These are phyloP conservation scores for Alisma plantagoaquatica DNA, from an alignment of 106 monocot genomes.

Conservation along the genomic window DNA sequence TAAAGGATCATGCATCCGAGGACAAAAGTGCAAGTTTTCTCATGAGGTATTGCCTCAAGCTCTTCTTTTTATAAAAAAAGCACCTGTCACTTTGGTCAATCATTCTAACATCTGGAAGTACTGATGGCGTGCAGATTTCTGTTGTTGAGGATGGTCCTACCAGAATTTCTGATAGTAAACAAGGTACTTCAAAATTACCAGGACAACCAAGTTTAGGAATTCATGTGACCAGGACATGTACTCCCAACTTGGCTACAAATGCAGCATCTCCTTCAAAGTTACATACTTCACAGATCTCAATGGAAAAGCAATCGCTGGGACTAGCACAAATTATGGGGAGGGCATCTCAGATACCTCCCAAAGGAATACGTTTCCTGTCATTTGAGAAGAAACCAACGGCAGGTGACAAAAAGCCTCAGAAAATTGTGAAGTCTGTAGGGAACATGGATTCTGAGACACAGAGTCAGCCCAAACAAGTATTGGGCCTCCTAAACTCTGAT, in stretches of 20 bases:
- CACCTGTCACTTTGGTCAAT: not conserved
- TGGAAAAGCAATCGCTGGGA: not conserved
- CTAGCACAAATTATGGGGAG: slow-evolving; percentile 2
- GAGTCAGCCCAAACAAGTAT: not conserved
- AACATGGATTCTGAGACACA: too few relatives aligned
- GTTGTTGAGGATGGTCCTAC: slow-evolving; percentile 19
- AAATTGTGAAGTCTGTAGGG: too few relatives aligned
- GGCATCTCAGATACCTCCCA: slow-evolving; percentile 28
- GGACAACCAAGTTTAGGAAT: slow-evolving; percentile 13
- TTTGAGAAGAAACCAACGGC: slow-evolving; percentile 31
- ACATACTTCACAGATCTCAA: not conserved
- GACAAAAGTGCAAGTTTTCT: slow-evolving; percentile 78
- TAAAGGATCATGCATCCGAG: slow-evolving; percentile 60
- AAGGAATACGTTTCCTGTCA: slow-evolving; percentile 64
- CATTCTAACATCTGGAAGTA: not conserved
- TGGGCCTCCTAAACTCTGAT: not conserved
- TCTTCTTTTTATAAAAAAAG: not conserved
- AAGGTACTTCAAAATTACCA: slow-evolving; percentile 7
- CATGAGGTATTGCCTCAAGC: slow-evolving; percentile 44
- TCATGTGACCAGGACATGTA: not conserved
- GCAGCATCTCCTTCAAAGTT: slow-evolving; percentile 1
- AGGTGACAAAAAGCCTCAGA: not conserved
- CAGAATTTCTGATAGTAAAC: not conserved
- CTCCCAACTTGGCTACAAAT: not conserved
- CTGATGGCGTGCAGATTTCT: slow-evolving; percentile 20